phyloP scores from a whole-genome alignment of 331 rosid species.

The Acacia pycnantha region DNA sequence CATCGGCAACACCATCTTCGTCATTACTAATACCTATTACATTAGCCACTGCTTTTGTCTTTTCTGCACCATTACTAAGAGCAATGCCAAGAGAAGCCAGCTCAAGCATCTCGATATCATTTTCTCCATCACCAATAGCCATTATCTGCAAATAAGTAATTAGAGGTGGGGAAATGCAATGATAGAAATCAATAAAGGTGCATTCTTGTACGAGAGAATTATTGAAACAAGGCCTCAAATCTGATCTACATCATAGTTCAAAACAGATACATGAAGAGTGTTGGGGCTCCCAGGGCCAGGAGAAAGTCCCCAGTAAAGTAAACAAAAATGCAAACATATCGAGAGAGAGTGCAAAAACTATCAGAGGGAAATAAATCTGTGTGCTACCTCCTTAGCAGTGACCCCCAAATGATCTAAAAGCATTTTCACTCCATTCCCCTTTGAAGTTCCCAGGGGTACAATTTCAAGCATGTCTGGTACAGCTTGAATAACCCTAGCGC shows the following conservation, averaged over 20 bases:
- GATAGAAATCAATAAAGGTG: not conserved
- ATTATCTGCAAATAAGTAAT: conserved; percentile 50
- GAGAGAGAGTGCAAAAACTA: not conserved
- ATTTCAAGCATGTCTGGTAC: conserved; percentile 83
- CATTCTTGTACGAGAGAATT: not conserved
- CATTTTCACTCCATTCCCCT: conserved; percentile 81
- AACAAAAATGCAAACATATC: not conserved
- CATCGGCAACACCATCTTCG: conserved; percentile 93
- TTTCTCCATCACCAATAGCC: conserved; percentile 99
- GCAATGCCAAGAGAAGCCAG: conserved; percentile 92
- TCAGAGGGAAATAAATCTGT: not conserved
- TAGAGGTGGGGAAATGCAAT: too few relatives aligned
- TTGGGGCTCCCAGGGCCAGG: not conserved
- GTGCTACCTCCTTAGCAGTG: conserved; percentile 66
- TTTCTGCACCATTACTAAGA: conserved; percentile 80
- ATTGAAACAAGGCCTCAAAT: not conserved
- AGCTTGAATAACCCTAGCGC: conserved; percentile 82
- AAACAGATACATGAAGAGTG: not conserved
- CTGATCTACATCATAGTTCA: not conserved
- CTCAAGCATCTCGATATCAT: conserved; percentile 89
- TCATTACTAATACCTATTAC: conserved; percentile 82
- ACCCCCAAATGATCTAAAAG: conserved; percentile 85
- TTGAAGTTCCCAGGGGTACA: conserved; percentile 83
- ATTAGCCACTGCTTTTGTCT: conserved; percentile 81
- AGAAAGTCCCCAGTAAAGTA: not conserved